Evolutionary conservation across 352 stramenopile genomes (phyloP), one percentile per base, ranked within the genome.

Genomic region (Pythium sp.): DNA sequence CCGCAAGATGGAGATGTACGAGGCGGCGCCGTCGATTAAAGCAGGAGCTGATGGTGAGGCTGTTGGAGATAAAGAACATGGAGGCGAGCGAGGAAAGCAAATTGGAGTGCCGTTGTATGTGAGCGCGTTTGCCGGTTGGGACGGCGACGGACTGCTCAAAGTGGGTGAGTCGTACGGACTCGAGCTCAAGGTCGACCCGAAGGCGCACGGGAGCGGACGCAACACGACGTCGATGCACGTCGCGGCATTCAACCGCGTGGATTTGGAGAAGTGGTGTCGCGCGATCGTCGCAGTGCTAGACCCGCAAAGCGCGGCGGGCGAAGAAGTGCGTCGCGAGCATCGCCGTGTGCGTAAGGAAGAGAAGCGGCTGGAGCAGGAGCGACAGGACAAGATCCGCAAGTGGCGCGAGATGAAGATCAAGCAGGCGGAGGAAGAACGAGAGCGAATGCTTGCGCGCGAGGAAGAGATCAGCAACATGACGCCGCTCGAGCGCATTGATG

Each of bases 231-330:
- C 82, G 20, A 87, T 94, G 73, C 81, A 79, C 58, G 62, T 95
- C 55, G 84, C 82, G 18, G 86, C 87, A 5, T 89, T 90, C 49
- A 95, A 95, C 74, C 87, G 87, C 54, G 67, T 93, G 47, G 87
- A 95, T 69, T 64, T 93, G 3, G 86, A 94, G 28, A 90, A 92
- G 58, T 95, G 87, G 87, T 92, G 84, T 70, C 84, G 84, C 46
- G 86, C 75, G 1, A 85, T 93, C 53, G 43, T 75, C 78, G 87
- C 87, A 0, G 87, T 92, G 68, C 67, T 95, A 64, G 86, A 95
- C 46, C 84, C 84, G 18, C 70, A 80, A 9, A 90, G 82, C 64
- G 82, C 77, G 3, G 72, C 79, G 0, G 84, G 75, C 0, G 78
- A 89, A n/a, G 84, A 92, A 43, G 79, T 90, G 6, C 74, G 76